Evolutionary conservation across 805 yeast species (phyloP), one percentile per base, ranked within the genome.

Genomic region (Teunomyces panamensis): DNA sequence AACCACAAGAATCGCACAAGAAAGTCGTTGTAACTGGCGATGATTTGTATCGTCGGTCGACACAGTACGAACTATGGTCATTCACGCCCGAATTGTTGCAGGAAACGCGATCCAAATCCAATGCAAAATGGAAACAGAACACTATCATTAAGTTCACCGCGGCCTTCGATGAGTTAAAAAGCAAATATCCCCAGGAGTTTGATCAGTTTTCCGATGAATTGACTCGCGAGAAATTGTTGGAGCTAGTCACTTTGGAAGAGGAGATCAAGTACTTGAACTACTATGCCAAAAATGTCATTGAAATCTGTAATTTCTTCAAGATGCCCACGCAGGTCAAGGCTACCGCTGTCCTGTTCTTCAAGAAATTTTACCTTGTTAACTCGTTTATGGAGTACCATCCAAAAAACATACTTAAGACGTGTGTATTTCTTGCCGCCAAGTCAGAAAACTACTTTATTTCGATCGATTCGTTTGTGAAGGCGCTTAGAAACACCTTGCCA

Each of bases 381-480:
- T 84, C 92, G 26, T 92, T 87, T 26, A 84, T 90, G 89, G 90
- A 89, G 54, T 81, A 79, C 57, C 94, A 89, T 58, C 99, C 99
- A 9, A 87, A 88, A 59, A 79, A 83, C 49, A 76, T 94, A 14
- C 75, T 94, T 67, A 78, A 68, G 52, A 68, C 75, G 5, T 85
- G 96, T 52, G 78, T 94, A 9, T 94, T 90, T 63, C 71, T 94
- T 30, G 96, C 97, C 5, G 91, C 97, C 37, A 94, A 94, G 66
- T 81, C 91, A 13, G 99, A 94, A 60, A 92, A 94, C 67, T 85
- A 81, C 63, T 92, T 91, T 67, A 85, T 94, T 28, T 81, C 96
- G 26, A 87, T 92, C 50, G 85, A 86, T 37, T 78, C 87, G 9
- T 91, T 92, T 62, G 83, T 88, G 47, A 78, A 79, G 47, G 79